Conservation (phyloP, 164 flowering plant species). For the Protea cynaroides region DNA sequence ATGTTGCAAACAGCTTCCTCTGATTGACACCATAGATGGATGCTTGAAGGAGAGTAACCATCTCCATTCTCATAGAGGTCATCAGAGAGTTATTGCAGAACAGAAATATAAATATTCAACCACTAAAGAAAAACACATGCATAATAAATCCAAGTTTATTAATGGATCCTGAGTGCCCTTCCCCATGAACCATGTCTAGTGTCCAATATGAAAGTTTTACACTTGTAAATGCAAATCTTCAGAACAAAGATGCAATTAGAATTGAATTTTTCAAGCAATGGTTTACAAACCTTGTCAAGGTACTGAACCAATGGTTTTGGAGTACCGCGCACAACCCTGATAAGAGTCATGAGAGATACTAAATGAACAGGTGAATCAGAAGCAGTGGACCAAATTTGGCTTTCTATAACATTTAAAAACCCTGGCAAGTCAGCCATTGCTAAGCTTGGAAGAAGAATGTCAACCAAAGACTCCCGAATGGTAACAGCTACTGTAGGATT, state of each 20-base stretch:
- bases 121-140: too few species aligned
- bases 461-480: slow-evolving; percentile 68
- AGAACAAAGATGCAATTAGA: not conserved
- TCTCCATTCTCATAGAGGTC: too few species aligned
- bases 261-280: not conserved
- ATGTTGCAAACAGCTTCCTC: too few species aligned
- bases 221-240: too few species aligned
- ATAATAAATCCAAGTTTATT: not conserved
- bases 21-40: too few species aligned
- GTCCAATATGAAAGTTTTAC: not conserved
- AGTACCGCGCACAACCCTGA: slow-evolving; percentile 80
- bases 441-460: slow-evolving; percentile 89
- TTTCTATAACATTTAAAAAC: slow-evolving; percentile 68
- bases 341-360: slow-evolving; percentile 69
- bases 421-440: slow-evolving; percentile 82
- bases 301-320: slow-evolving; percentile 62
- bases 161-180: not conserved
- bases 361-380: slow-evolving; percentile 99
- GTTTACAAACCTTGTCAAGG: slow-evolving; percentile 80
- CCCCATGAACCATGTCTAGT: not conserved
- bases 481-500: slow-evolving; percentile 34
- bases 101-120: too few species aligned
- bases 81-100: too few species aligned
- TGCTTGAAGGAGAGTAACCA: too few species aligned
- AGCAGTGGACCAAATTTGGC: slow-evolving; percentile 95